Evolutionary conservation across 2,329 filamentous ascomycete genomes (phyloP), one percentile per base, ranked within the genome.

Genomic region (Apiospora sp.): DNA sequence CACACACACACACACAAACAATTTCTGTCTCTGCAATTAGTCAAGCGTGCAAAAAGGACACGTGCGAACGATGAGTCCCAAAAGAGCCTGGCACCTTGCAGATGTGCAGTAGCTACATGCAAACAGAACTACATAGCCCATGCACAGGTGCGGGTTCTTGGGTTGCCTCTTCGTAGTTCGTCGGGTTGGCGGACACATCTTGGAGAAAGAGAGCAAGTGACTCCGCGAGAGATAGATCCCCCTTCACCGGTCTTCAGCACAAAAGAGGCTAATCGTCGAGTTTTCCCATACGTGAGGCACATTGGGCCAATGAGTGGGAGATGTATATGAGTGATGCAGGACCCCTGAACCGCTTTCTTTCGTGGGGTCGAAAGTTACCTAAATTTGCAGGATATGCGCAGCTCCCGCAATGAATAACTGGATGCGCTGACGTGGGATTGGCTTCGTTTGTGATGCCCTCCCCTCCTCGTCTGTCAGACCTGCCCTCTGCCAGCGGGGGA

Each of bases 361-460:
- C 67, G 67, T 68, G 67, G 67, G 67, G 67, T 68, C 67, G 27
- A 68, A 68, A 48, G 67, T 68, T 68, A 48, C n/a, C n/a, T n/a
- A n/a, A n/a, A 68, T 68, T 68, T 46, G n/a, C 67, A 64, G 58
- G 67, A 46, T 34, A 68, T 46, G 67, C 67, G 67, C 67, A 68
- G 44, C 44, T 68, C 27, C 41, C 67, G 67, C 67, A n/a, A 41
- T 41, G 58, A 64, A 64, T 64, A 41, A 41, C 30, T 64, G 30
- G 8, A 41, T n/a, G 58, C 19, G 58, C 58, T 64, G 58, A 64
- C 58, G 58, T 64, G 37, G 58, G 58, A 64, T 41, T 64, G 58
- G 58, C 30, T 41, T 41, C 34, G 19, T 6, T 41, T 41, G 30
- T 64, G 58, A 41, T 64, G 58, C 19, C 34, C 22, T 64, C 34